Base-by-base conservation (phyloP, 495 filamentous ascomycete genomes). In the Penicillium roqueforti region DNA sequence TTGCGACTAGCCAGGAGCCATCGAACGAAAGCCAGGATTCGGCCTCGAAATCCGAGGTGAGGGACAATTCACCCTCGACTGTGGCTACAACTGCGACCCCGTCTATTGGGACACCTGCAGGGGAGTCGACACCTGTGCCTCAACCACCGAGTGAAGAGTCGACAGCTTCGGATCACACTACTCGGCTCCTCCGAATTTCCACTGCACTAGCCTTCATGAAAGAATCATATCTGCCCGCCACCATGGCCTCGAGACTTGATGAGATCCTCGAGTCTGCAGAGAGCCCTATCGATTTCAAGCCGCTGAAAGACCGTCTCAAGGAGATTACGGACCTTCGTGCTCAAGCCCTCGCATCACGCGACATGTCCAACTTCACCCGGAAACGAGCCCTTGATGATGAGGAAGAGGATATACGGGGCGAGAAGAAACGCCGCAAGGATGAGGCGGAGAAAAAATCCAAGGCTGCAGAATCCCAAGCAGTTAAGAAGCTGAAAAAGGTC, bases 401-500 rank as follows among this genome's bases (percentile, higher is more conserved):
- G 34, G 89, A 84, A 18, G 78, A 75, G 9, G 73, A 76, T 18
- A 49, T 57, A 26, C 68, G 70, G 0, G 73, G 65, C 2, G 80
- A 83, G 57, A 84, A 87, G 64, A 86, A 87, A 58, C 78, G 80
- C 31, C 83, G 83, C 61, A 80, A 77, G 60, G 83, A 89, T 19
- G 85, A 87, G 34, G 87, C 91, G 64, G 90, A 92, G 69, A 86
- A 84, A 72, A 81, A 81, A 48, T 84, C 83, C 58, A 90, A 89
- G 68, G 79, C 78, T 7, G 76, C 77, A 13, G 81, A 89, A 71
- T 92, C 87, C 57, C 76, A 81, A 18, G 91, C 80, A 0, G 82
- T 96, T 1, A 83, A 80, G 60, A 79, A 92, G 36, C 63, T 99
- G 61, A 87, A 86, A 67, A 97, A 97, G 74, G 92, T 88, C 13